Evolutionary conservation across 768 basidiomycete species (phyloP), one percentile per base, ranked within the genome.

Genomic region (Xerocomellus chrysenteron): DNA sequence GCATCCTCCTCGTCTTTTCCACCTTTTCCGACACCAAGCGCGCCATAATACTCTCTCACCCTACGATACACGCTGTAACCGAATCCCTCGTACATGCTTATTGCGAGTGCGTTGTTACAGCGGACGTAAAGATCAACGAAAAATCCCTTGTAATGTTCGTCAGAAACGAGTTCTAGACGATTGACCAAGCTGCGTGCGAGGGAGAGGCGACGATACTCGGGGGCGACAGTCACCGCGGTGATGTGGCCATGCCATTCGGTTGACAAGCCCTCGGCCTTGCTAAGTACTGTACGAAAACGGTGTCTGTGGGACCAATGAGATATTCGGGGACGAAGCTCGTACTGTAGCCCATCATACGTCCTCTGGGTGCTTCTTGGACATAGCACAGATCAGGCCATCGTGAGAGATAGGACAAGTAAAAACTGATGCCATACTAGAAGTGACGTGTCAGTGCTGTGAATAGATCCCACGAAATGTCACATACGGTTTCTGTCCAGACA

Each of bases 71-170:
- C 93, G 66, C 89, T 92, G 65, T 99, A 99, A 12, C 92, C 95
- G 68, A 98, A 76, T 40, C 85, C 81, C 69, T 98, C 93, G 67
- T 98, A 98, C 88, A 99, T 89, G 19, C 76, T 79, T 56, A 96
- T 91, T 19, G 96, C 97, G 21, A 93, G 78, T 3, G 73, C 64
- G 63, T 96, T 97, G 56, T 86, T 86, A 65, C 91, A 94, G 50
- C 97, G 85, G 54, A 98, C 96, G 69, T 94, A 98, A 21, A 99
- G 82, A 73, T 98, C 97, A 47, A 98, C 94, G 66, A 96, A 98
- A 80, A 84, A 90, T 4, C 87, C 91, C 59, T 82, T 83, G 77
- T 94, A 90, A 26, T 80, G 80, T 56, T 85, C 80, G 69, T 94
- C 88, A 1, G 92, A 92, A 9, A 93, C 87, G 63, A 82, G 78